A percentile compares a stretch with the other conserved stretches of the same genome.
Conservation (phyloP, 225 moss, liverwort and hornwort species). For the Neckera pumila region DNA sequence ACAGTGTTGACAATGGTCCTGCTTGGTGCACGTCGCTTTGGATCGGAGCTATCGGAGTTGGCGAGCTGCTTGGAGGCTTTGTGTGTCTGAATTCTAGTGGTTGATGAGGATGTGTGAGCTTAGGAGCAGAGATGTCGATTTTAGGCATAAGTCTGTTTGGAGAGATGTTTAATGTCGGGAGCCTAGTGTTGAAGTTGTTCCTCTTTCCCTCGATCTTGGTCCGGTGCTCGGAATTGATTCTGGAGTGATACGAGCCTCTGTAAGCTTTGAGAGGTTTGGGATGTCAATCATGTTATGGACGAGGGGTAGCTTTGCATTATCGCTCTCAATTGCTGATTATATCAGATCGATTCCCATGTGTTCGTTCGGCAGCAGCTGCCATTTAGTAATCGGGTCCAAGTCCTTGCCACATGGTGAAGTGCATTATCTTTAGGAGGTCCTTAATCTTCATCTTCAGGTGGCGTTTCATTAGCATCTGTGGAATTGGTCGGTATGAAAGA, state of each 20-base stretch:
- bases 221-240: background rate
- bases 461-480: slow-evolving; percentile 2
- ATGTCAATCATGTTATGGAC: background rate
- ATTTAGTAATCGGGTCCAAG: background rate
- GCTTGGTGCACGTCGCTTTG: background rate
- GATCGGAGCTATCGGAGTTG: background rate
- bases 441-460: background rate
- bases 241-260: background rate
- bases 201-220: background rate
- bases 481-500: background rate
- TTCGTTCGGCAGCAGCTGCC: background rate
- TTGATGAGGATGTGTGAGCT: background rate
- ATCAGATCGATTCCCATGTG: slow-evolving; percentile 4
- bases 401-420: slow-evolving; percentile 9
- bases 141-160: background rate
- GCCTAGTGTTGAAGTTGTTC: background rate
- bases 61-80: background rate
- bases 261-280: background rate
- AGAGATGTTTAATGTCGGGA: background rate
- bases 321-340: background rate
- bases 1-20: background rate
- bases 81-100: background rate
- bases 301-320: background rate
- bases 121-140: background rate
- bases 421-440: slow-evolving; percentile 2